phyloP scores from a whole-genome alignment of 306 rosid genomes.

The Pachyrhizus erosus region DNA sequence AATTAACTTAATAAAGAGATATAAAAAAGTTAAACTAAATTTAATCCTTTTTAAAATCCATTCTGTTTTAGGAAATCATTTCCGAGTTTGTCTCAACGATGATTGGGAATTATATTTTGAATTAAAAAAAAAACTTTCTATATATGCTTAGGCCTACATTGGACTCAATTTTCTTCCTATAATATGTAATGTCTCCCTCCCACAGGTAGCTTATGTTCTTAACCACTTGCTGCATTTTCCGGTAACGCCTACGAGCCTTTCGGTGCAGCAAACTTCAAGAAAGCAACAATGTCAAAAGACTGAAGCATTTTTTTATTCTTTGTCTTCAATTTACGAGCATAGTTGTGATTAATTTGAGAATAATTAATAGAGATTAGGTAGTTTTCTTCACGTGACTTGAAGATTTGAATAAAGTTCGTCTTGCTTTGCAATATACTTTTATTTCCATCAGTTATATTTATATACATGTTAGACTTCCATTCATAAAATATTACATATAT shows the following conservation, averaged over 20 bases:
- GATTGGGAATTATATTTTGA: background rate
- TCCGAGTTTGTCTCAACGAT: background rate
- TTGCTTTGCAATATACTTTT: background rate
- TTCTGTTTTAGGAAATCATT: background rate
- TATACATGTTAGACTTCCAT: too few relatives aligned
- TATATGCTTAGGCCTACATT: background rate
- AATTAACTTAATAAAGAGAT: background rate
- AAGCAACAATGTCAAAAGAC: background rate
- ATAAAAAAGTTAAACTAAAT: background rate
- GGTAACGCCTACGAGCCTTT: background rate
- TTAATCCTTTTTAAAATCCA: background rate
- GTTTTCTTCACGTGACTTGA: background rate
- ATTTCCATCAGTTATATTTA: too few relatives aligned
- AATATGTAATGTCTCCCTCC: background rate
- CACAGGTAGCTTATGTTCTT: background rate
- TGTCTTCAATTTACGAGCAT: background rate
- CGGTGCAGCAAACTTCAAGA: background rate
- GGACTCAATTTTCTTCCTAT: background rate
- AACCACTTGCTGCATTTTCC: constrained; percentile 2
- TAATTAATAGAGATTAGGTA: background rate
- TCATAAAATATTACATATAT: too few relatives aligned
- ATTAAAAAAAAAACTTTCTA: background rate
- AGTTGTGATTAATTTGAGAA: background rate
- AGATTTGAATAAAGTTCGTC: background rate
- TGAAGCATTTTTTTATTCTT: background rate